Percentiles rank a stretch among this genome's conserved stretches.
These are phyloP conservation scores for Colletotrichum theobromicola DNA, from an alignment of 2,329 filamentous ascomycete species.

Conservation along the genomic window DNA sequence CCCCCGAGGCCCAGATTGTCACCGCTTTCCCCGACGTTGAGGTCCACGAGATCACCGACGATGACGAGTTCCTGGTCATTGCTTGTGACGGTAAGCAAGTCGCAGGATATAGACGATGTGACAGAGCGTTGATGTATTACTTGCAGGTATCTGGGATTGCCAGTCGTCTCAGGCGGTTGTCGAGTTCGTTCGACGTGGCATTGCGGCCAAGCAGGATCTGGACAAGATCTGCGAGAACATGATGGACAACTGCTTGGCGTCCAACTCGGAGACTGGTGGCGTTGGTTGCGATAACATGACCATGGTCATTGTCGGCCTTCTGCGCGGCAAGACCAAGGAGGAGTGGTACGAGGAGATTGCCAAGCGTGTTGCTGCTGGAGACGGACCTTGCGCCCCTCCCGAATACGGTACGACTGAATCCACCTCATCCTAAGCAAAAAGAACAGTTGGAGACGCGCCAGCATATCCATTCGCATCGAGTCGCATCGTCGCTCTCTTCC, in stretches of 20 bases:
- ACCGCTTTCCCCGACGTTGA: conserved; percentile 96
- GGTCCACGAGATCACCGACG: conserved; percentile 85
- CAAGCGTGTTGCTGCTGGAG: conserved; percentile 91
- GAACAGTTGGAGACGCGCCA: conserved; percentile 13
- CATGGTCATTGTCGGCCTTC: conserved; percentile 87
- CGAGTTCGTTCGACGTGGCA: conserved; percentile 95
- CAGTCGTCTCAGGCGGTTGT: conserved; percentile 97
- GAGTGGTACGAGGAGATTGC: conserved; percentile 98
- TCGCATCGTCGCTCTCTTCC: conserved; percentile 12
- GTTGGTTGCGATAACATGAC: conserved; percentile 99
- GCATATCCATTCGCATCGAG: conserved; percentile 11
- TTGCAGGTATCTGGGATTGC: conserved; percentile 96
- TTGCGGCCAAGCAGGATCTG: conserved; percentile 94
- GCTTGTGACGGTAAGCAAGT: conserved; percentile 81
- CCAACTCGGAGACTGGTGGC: conserved; percentile 96
- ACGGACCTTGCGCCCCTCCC: conserved; percentile 96
- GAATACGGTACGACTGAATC: conserved; percentile 87
- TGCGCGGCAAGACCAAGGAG: conserved; percentile 91
- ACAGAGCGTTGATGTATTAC: background rate
- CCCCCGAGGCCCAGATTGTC: conserved; percentile 98
- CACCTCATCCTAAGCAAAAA: conserved; percentile 21
- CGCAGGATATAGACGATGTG: background rate
- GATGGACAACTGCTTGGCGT: conserved; percentile 99
- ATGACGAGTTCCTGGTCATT: conserved; percentile 95
- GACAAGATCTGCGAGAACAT: conserved; percentile 98